Percentiles rank a stretch among this genome's conserved stretches.
phyloP scores from a whole-genome alignment of 352 stramenopile genomes.

The Phytophthora cajani region DNA sequence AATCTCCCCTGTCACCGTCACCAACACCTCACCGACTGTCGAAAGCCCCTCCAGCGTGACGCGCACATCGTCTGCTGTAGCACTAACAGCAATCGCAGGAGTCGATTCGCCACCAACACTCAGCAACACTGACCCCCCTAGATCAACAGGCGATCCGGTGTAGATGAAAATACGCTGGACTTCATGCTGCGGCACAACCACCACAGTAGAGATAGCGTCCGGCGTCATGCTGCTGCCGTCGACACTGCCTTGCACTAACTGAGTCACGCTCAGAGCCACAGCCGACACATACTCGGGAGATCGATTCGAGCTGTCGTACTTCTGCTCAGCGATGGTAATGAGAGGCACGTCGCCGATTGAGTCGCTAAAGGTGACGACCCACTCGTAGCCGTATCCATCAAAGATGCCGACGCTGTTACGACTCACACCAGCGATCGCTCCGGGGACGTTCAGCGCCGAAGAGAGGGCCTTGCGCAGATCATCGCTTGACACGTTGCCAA shows the following conservation, averaged over 20 bases:
- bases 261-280: conserved; percentile 39
- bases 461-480: conserved; percentile 33
- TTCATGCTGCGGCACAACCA: conserved; percentile 43
- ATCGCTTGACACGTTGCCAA: conserved; percentile 50
- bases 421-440: conserved; percentile 36
- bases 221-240: conserved; percentile 31
- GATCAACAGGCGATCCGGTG: conserved; percentile 59
- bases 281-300: conserved; percentile 38
- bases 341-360: conserved; percentile 60
- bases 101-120: conserved; percentile 76
- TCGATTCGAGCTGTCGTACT: conserved; percentile 4
- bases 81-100: conserved; percentile 45
- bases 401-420: conserved; percentile 54
- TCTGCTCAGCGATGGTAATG: conserved; percentile 29
- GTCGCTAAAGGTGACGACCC: conserved; percentile 70
- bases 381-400: conserved; percentile 70
- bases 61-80: conserved; percentile 52
- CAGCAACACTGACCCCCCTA: conserved; percentile 60
- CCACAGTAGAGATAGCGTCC: conserved; percentile 30
- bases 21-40: conserved; percentile 56
- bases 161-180: conserved; percentile 83
- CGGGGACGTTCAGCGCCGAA: conserved; percentile 19
- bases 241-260: conserved; percentile 52
- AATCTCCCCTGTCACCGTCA: conserved; percentile 42
- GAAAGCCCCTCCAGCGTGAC: conserved; percentile 71